A percentile compares a stretch with the other conserved stretches of the same genome.
Evolutionary conservation across 176 grass and related monocot genomes (phyloP).

Genomic region (Canna indica): DNA sequence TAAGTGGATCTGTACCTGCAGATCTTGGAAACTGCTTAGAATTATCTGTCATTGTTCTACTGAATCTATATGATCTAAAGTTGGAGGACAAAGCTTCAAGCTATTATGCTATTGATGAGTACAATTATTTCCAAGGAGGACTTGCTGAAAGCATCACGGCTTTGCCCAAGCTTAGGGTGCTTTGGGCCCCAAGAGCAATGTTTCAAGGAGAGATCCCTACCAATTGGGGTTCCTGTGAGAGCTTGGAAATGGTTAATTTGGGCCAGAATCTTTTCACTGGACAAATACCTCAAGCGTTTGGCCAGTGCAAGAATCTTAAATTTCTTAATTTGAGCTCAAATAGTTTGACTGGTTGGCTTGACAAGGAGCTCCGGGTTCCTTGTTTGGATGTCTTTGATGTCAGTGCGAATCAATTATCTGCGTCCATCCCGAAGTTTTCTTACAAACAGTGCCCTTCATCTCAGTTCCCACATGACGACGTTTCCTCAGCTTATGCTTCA

Average conservation of each 20-base stretch:
- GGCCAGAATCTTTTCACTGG: conserved; percentile 38
- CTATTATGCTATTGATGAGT: conserved; percentile 22
- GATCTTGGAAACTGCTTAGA: conserved; percentile 59
- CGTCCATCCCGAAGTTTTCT: conserved; percentile 37
- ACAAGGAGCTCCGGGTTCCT: conserved; percentile 26
- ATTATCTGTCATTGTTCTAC: conserved; percentile 48
- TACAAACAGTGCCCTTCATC: conserved; percentile 23
- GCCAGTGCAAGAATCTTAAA: conserved; percentile 37
- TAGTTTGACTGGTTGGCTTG: conserved; percentile 35
- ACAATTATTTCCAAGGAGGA: conserved; percentile 48
- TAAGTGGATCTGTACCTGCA: conserved; percentile 43
- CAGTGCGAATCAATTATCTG: conserved; percentile 41
- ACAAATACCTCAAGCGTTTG: conserved; percentile 32
- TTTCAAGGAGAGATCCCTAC: conserved; percentile 31
- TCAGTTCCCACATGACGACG: conserved; percentile 14
- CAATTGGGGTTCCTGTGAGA: conserved; percentile 43
- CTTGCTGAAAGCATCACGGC: conserved; percentile 35
- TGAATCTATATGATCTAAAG: conserved; percentile 40
- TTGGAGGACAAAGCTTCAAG: not conserved
- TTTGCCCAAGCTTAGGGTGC: conserved; percentile 39
- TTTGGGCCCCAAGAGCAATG: conserved; percentile 35
- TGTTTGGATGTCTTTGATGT: conserved; percentile 52
- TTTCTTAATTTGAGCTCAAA: conserved; percentile 56
- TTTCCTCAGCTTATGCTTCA: conserved; percentile 32
- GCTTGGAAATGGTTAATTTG: conserved; percentile 49